Conservation (phyloP, 371 early-diverging fungal species). For the Nosema muscidifuracis region DNA sequence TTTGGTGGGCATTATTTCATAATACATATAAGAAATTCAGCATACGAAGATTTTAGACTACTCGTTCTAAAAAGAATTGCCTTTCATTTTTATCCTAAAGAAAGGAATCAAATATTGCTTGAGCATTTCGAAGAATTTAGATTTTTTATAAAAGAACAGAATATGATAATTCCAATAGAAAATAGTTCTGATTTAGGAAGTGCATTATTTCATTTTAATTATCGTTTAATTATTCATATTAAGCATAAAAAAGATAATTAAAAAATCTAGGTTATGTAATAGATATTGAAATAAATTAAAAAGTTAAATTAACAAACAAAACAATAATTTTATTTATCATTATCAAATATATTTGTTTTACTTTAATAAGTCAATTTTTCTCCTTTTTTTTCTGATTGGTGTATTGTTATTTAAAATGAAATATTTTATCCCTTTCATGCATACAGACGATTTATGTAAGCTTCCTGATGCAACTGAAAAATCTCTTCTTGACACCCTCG, state of each 20-base stretch:
- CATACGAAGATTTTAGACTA: constrained; percentile 22
- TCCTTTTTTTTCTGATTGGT: constrained; percentile 15
- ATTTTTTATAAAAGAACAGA: constrained; percentile 23
- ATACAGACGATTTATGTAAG: constrained; percentile 51
- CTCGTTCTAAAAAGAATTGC: constrained; percentile 27
- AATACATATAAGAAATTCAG: constrained; percentile 10
- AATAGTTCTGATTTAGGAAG: constrained; percentile 31
- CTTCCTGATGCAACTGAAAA: constrained; percentile 42
- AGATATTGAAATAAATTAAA: no score
- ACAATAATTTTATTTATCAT: no score
- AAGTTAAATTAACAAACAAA: no score
- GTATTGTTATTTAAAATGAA: background rate
- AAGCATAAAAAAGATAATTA: background rate
- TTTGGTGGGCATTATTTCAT: constrained; percentile 30
- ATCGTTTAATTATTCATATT: constrained; percentile 19
- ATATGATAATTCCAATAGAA: constrained; percentile 21
- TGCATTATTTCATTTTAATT: constrained; percentile 31
- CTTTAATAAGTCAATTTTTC: no score
- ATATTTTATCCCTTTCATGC: constrained; percentile 10
- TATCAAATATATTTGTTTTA: no score
- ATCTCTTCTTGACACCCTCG: constrained; percentile 38
- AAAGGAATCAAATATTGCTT: constrained; percentile 10
- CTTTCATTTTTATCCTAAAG: constrained; percentile 25
- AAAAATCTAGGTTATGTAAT: background rate
- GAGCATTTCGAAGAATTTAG: constrained; percentile 39